phyloP scores from a whole-genome alignment of 257 asterid species.

The Echium plantagineum region DNA sequence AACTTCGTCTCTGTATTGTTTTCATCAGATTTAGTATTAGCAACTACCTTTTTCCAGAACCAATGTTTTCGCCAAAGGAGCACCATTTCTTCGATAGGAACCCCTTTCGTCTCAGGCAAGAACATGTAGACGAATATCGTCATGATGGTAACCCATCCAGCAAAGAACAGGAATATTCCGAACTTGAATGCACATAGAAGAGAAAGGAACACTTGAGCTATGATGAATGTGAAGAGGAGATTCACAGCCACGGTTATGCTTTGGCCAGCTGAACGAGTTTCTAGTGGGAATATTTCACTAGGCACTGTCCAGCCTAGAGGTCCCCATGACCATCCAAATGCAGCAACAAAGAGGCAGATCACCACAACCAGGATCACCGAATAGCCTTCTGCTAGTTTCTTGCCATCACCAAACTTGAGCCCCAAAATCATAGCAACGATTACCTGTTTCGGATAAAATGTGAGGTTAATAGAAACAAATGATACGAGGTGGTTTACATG shows the following conservation, averaged over 20 bases:
- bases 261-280: constrained; percentile 82
- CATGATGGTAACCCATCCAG: constrained; percentile 75
- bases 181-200: constrained; percentile 66
- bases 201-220: constrained; percentile 65
- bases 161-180: constrained; percentile 73
- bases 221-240: constrained; percentile 57
- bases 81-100: constrained; percentile 75
- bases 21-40: not conserved
- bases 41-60: constrained; percentile 64
- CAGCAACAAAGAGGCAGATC: constrained; percentile 60
- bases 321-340: constrained; percentile 95
- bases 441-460: constrained; percentile 23
- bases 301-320: constrained; percentile 92
- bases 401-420: constrained; percentile 39
- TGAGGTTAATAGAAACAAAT: no score
- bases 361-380: constrained; percentile 51
- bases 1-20: not conserved
- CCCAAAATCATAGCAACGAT: constrained; percentile 49
- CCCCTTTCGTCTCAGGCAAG: constrained; percentile 81
- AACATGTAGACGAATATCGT: constrained; percentile 52
- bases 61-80: constrained; percentile 70
- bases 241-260: constrained; percentile 79
- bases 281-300: constrained; percentile 82
- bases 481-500: no score
- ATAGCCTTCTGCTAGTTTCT: constrained; percentile 44